Evolutionary conservation across 495 filamentous ascomycete species (phyloP).

Genomic region (Hypoxylon intermedium): DNA sequence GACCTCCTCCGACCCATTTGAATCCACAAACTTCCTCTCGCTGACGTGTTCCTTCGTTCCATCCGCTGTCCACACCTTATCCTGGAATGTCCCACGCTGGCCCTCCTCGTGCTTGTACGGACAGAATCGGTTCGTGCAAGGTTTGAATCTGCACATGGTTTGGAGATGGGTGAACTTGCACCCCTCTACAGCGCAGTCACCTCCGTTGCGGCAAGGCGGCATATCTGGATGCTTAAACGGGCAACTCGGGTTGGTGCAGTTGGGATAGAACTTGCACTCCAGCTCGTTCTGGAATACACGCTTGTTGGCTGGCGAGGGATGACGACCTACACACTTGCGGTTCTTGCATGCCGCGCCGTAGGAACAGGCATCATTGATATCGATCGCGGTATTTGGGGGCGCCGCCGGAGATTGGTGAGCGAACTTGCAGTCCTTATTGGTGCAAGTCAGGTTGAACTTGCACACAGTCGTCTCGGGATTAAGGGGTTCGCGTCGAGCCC

Average conservation of each 20-base stretch:
- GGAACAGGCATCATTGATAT: conserved; percentile 79
- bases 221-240: conserved; percentile 85
- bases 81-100: conserved; percentile 77
- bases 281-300: conserved; percentile 77
- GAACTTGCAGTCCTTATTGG: conserved; percentile 86
- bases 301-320: conserved; percentile 88
- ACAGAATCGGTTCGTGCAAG: conserved; percentile 85
- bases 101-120: conserved; percentile 92
- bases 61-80: no score
- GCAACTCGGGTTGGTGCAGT: conserved; percentile 87
- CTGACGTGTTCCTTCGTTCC: conserved; percentile 74
- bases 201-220: conserved; percentile 86
- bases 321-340: conserved; percentile 86
- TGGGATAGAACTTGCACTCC: conserved; percentile 93
- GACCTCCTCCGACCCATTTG: conserved; percentile 50
- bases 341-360: conserved; percentile 95
- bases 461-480: conserved; percentile 72
- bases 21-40: conserved; percentile 89
- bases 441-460: conserved; percentile 87
- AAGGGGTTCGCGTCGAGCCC: conserved; percentile 52
- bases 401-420: conserved; percentile 94
- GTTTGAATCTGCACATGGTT: conserved; percentile 86
- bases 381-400: conserved; percentile 75
- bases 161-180: conserved; percentile 91
- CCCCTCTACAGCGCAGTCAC: conserved; percentile 80